phyloP scores from a whole-genome alignment of 257 asterid genomes.

The Lantana camara region DNA sequence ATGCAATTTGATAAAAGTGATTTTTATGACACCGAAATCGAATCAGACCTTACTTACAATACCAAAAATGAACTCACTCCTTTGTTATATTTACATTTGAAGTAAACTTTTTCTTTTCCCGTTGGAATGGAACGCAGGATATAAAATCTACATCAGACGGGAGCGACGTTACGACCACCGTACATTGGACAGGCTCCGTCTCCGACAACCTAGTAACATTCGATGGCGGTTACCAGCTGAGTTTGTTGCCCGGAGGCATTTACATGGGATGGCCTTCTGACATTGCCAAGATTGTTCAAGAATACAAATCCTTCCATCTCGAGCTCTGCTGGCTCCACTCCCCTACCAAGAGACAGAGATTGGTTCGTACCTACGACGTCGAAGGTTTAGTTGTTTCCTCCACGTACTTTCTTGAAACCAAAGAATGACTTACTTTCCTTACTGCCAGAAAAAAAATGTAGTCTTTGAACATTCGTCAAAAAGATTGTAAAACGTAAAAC shows the following conservation, averaged over 20 bases:
- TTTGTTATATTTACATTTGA: not conserved
- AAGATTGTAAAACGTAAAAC: too few relatives aligned
- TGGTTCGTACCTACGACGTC: conserved; percentile 82
- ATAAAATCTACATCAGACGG: conserved; percentile 51
- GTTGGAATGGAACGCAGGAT: conserved; percentile 53
- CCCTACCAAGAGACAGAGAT: conserved; percentile 74
- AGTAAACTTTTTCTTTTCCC: not conserved
- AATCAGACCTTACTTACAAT: too few relatives aligned
- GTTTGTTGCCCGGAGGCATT: conserved; percentile 78
- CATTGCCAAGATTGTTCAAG: conserved; percentile 75
- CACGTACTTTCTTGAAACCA: conserved; percentile 76
- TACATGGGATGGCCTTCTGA: conserved; percentile 92
- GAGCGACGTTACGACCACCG: conserved; percentile 64
- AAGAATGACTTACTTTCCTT: conserved; percentile 52
- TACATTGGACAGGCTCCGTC: conserved; percentile 78
- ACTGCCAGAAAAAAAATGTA: too few relatives aligned
- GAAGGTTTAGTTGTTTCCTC: conserved; percentile 92
- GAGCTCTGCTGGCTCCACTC: conserved; percentile 92
- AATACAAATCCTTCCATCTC: conserved; percentile 78
- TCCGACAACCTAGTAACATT: conserved; percentile 61
- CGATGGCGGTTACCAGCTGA: conserved; percentile 72
- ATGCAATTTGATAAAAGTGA: too few relatives aligned
- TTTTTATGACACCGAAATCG: too few relatives aligned
- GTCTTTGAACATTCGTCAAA: too few relatives aligned
- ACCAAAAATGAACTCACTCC: too few relatives aligned